Evolutionary conservation across 2,329 filamentous ascomycete species (phyloP).

Genomic region (Plectosphaerella cucumerina): DNA sequence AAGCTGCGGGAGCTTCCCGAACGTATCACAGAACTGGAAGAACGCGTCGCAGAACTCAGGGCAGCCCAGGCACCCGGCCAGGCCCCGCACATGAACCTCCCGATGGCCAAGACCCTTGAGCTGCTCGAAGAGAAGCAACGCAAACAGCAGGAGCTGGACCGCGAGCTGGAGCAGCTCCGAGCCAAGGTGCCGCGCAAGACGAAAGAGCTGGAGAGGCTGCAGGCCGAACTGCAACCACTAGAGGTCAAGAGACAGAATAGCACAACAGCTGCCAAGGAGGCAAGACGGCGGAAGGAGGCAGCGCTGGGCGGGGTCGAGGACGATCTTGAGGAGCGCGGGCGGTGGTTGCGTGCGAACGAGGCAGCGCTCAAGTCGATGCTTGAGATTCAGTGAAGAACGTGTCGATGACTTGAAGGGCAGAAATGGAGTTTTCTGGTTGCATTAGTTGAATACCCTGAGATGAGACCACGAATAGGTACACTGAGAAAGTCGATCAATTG

Average conservation of each 20-base stretch:
- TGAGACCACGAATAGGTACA: neutral
- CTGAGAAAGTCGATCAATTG: neutral
- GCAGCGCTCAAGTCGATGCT: slow-evolving; percentile 58
- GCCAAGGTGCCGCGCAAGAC: slow-evolving; percentile 60
- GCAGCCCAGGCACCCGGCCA: slow-evolving; percentile 29
- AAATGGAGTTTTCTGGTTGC: neutral
- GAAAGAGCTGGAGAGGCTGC: slow-evolving; percentile 63
- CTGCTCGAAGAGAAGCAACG: slow-evolving; percentile 47
- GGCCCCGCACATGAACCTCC: slow-evolving; percentile 47
- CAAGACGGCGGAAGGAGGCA: slow-evolving; percentile 62
- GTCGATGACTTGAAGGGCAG: neutral
- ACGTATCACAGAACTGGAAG: slow-evolving; percentile 44
- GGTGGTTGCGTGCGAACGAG: slow-evolving; percentile 73
- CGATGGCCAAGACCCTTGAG: slow-evolving; percentile 52
- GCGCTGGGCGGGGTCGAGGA: slow-evolving; percentile 63
- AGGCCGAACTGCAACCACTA: slow-evolving; percentile 63
- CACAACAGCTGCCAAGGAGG: slow-evolving; percentile 65
- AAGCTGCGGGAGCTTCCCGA: slow-evolving; percentile 47
- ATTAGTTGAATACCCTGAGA: neutral
- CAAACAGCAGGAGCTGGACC: slow-evolving; percentile 52
- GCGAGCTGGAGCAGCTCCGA: slow-evolving; percentile 60
- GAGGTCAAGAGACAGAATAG: slow-evolving; percentile 64
- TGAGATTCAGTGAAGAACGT: slow-evolving; percentile 38
- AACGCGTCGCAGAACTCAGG: slow-evolving; percentile 40
- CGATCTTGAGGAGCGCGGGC: slow-evolving; percentile 69